Evolutionary conservation across 1,284 basidiomycete species (phyloP), one percentile per base, ranked within the genome.

Genomic region (Sanghuangporus baumii): DNA sequence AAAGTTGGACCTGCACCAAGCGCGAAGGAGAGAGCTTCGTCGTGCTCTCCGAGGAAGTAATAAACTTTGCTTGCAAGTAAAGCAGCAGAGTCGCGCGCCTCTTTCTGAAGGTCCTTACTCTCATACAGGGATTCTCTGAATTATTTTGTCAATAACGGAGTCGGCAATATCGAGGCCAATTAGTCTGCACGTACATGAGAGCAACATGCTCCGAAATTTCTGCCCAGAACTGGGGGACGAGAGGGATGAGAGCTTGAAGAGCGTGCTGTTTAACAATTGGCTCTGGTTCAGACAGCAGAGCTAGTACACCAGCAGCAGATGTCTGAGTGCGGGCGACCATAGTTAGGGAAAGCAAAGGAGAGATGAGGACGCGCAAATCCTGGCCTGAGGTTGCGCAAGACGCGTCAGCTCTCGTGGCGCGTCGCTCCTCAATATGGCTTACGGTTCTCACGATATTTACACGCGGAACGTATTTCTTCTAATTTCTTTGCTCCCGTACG

Each of bases 201-300:
- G 91, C 83, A 69, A 98, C 88, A 73, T 93, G 87, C 74, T 98
- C 96, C 70, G 93, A 94, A 72, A 98, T 96, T 81, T 98, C 96
- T 59, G 95, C 90, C 95, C 96, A 98, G 76, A 97, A 97, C 71
- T 93, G 89, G 48, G 94, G 86, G 8, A 98, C 93, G 59, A 97
- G 84, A 26, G 84, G 78, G 71, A 88, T 88, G 62, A 98, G 81
- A 60, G 88, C 85, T 64, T 86, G 84, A 69, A 98, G 86, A 20
- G 96, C 96, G 80, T 96, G 90, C 68, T 93, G 86, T 71, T 94
- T 92, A 72, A 98, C 88, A 57, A 89, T 77, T 40, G 88, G 82
- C 67, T 96, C 93, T 60, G 94, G 90, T 74, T 97, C 93, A 43
- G 86, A 85, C 36, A 98, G 84, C 34, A 98, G 81, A 47, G 93